A percentile compares a stretch with the other conserved stretches of the same genome.
phyloP scores from a whole-genome alignment of 2,329 filamentous ascomycete genomes.

The Pseudogymnoascus sp. region DNA sequence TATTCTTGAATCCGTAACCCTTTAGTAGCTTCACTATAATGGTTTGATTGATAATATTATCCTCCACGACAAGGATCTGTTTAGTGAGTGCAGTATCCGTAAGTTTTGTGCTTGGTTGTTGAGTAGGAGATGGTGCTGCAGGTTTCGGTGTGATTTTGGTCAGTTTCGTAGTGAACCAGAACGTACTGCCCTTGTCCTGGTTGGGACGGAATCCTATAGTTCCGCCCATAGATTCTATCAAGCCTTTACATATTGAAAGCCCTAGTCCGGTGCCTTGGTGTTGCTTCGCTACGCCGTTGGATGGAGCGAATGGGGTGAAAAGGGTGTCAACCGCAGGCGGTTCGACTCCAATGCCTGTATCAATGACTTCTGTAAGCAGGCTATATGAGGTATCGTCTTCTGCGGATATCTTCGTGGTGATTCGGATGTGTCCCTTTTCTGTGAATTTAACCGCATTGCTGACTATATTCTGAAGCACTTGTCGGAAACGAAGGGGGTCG shows the following conservation, averaged over 20 bases:
- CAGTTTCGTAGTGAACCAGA: constrained; percentile 43
- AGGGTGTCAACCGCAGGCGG: constrained; percentile 35
- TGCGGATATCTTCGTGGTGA: constrained; percentile 32
- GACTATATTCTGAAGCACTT: constrained; percentile 54
- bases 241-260: constrained; percentile 47
- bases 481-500: constrained; percentile 51
- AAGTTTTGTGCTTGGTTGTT: constrained; percentile 27
- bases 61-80: constrained; percentile 34
- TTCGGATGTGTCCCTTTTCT: constrained; percentile 42
- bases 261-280: constrained; percentile 50
- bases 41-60: constrained; percentile 37
- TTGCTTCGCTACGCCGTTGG: constrained; percentile 44
- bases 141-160: constrained; percentile 24
- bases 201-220: constrained; percentile 35
- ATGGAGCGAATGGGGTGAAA: constrained; percentile 48
- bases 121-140: constrained; percentile 16
- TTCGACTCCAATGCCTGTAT: constrained; percentile 12
- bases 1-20: constrained; percentile 33
- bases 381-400: background rate
- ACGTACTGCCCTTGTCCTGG: constrained; percentile 40
- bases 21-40: constrained; percentile 34
- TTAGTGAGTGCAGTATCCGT: constrained; percentile 32
- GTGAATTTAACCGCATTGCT: constrained; percentile 57
- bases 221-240: constrained; percentile 49
- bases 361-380: background rate